phyloP scores from a whole-genome alignment of 139 green algal genomes.

The Bryopsis sp. region DNA sequence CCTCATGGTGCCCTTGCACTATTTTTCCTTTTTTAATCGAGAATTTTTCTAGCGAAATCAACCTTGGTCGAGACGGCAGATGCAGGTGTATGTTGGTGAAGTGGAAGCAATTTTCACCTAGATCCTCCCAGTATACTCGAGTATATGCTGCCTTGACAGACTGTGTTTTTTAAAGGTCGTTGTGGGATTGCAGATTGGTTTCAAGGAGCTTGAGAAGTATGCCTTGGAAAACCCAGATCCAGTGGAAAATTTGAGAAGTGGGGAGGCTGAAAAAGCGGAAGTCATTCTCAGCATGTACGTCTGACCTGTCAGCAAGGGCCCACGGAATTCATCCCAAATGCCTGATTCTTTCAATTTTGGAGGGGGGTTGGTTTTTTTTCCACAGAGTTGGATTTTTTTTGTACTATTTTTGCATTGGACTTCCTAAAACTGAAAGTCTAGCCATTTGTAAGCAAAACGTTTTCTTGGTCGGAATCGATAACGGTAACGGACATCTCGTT shows the following conservation, averaged over 20 bases:
- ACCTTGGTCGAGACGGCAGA: no score
- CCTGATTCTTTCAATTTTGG: conserved; percentile 1
- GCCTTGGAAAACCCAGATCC: conserved; percentile 26
- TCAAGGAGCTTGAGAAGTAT: conserved; percentile 28
- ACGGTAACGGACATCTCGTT: no score
- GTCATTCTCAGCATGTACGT: conserved; percentile 23
- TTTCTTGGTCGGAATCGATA: no score
- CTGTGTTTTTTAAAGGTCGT: background rate
- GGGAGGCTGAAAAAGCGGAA: conserved; percentile 25
- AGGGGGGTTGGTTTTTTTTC: no score
- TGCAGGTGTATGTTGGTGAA: no score
- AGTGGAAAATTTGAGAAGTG: conserved; percentile 23
- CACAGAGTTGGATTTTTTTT: no score
- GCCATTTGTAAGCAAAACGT: no score
- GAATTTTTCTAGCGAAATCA: no score
- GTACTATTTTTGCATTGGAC: no score
- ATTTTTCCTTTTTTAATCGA: background rate
- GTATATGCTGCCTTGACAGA: background rate
- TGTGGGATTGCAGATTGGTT: conserved; percentile 15
- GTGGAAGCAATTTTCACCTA: no score
- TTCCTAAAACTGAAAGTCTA: no score
- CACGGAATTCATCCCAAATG: background rate
- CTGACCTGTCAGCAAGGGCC: background rate
- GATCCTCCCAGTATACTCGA: no score
- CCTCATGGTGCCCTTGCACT: background rate